phyloP scores from a whole-genome alignment of 179 eudicot species.

The Corrigiola litoralis region DNA sequence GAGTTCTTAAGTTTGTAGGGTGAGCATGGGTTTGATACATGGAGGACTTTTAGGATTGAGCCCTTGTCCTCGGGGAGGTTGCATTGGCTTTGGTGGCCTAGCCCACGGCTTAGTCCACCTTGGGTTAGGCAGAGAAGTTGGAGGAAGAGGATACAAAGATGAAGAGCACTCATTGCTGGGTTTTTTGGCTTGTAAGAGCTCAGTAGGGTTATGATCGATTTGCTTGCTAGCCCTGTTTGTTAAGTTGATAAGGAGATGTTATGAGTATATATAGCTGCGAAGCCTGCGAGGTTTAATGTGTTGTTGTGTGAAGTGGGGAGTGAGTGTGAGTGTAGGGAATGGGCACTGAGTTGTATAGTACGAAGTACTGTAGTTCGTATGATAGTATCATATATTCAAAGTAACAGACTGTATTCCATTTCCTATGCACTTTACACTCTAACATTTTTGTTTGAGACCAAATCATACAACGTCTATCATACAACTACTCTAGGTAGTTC shows the following conservation, averaged over 20 bases:
- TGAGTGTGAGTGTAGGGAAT: neutral
- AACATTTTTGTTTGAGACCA: neutral
- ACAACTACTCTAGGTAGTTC: too few relatives aligned
- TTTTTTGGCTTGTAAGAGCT: neutral
- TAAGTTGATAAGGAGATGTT: neutral
- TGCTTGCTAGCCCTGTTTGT: neutral
- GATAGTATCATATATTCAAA: too few relatives aligned
- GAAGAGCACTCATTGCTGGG: constrained; percentile 18
- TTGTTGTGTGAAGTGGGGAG: neutral
- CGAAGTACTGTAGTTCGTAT: neutral
- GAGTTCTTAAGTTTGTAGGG: constrained; percentile 37
- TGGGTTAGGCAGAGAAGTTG: constrained; percentile 18
- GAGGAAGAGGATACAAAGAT: constrained; percentile 12
- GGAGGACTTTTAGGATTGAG: constrained; percentile 50
- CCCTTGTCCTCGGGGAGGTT: constrained; percentile 20
- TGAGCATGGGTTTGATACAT: constrained; percentile 61
- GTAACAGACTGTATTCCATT: constrained; percentile 32
- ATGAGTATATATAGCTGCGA: constrained; percentile 14
- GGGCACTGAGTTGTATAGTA: neutral
- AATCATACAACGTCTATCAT: too few relatives aligned
- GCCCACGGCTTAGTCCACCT: neutral
- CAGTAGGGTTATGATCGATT: too few relatives aligned
- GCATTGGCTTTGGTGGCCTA: constrained; percentile 19
- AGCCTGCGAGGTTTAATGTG: too few relatives aligned
- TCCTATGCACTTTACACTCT: neutral